Conservation (phyloP, 1,284 basidiomycete species). For the Moniliophthora roreri region DNA sequence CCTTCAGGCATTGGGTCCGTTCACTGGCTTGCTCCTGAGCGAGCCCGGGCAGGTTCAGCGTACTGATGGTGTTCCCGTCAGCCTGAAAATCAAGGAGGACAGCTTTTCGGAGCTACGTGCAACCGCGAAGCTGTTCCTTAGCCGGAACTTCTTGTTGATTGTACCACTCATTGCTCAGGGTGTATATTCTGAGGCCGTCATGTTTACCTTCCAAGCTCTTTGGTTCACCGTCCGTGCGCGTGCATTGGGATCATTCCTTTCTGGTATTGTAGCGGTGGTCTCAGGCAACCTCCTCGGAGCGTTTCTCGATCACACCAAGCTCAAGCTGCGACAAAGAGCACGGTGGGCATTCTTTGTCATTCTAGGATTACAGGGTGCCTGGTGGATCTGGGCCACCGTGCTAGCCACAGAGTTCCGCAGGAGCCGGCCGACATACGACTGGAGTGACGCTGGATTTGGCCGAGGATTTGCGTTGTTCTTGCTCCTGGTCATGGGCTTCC, state of each 20-base stretch:
- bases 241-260: conserved; percentile 18
- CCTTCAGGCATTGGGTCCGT: conserved; percentile 13
- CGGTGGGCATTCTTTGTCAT: conserved; percentile 13
- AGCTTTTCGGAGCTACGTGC: conserved; percentile 8
- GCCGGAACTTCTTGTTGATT: conserved; percentile 12
- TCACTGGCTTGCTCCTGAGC: conserved; percentile 14
- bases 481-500: conserved; percentile 8
- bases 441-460: conserved; percentile 15
- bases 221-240: conserved; percentile 19
- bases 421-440: conserved; percentile 14
- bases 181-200: conserved; percentile 14
- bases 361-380: conserved; percentile 12
- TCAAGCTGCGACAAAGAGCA: conserved; percentile 9
- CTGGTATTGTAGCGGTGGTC: conserved; percentile 13
- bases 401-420: conserved; percentile 8
- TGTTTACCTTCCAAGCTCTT: conserved; percentile 16
- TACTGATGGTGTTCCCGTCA: conserved; percentile 12
- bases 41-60: conserved; percentile 13
- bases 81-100: conserved; percentile 1
- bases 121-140: conserved; percentile 11
- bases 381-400: conserved; percentile 11
- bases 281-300: conserved; percentile 16
- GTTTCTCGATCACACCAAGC: conserved; percentile 10
- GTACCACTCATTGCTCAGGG: conserved; percentile 12
- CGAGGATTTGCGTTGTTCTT: conserved; percentile 13